Evolutionary conservation across 345 rosid species (phyloP).

Genomic region (Salix exigua): DNA sequence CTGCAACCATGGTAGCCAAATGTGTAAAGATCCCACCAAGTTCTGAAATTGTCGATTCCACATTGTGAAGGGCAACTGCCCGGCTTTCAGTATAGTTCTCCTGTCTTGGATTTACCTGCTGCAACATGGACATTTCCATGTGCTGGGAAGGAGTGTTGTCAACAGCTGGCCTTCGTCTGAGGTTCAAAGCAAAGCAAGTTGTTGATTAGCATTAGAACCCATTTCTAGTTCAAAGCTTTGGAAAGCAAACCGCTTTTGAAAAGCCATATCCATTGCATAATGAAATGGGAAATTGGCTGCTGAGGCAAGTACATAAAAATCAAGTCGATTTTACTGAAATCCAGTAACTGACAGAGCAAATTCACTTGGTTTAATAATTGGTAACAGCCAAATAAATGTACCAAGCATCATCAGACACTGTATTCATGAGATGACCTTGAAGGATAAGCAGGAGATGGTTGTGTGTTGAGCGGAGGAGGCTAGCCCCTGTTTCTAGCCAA

Average conservation of each 20-base stretch:
- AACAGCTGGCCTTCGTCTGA: slow-evolving; percentile 75
- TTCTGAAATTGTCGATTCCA: slow-evolving; percentile 85
- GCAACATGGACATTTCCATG: slow-evolving; percentile 89
- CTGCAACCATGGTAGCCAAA: slow-evolving; percentile 88
- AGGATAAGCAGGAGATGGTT: not conserved
- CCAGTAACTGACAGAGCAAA: not conserved
- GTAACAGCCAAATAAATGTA: not conserved
- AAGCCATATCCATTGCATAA: not conserved
- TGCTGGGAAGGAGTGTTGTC: slow-evolving; percentile 66
- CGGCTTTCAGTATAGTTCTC: slow-evolving; percentile 67
- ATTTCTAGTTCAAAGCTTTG: not conserved
- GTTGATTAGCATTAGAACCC: slow-evolving; percentile 10
- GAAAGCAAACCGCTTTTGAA: not conserved
- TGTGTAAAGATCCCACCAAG: slow-evolving; percentile 85
- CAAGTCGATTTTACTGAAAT: not conserved
- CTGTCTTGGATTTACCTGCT: slow-evolving; percentile 75
- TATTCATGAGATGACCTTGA: not conserved
- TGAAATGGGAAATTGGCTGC: not conserved
- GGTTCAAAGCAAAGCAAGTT: slow-evolving; percentile 8
- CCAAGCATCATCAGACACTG: not conserved
- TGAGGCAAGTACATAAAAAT: not conserved
- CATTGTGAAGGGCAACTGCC: slow-evolving; percentile 72
- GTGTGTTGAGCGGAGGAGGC: not conserved
- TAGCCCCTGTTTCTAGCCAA: not conserved
- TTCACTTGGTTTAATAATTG: not conserved